A percentile compares a stretch with the other conserved stretches of the same genome.
Evolutionary conservation across 2,329 filamentous ascomycete species (phyloP).

Genomic region (Scedosporium dehoogii): DNA sequence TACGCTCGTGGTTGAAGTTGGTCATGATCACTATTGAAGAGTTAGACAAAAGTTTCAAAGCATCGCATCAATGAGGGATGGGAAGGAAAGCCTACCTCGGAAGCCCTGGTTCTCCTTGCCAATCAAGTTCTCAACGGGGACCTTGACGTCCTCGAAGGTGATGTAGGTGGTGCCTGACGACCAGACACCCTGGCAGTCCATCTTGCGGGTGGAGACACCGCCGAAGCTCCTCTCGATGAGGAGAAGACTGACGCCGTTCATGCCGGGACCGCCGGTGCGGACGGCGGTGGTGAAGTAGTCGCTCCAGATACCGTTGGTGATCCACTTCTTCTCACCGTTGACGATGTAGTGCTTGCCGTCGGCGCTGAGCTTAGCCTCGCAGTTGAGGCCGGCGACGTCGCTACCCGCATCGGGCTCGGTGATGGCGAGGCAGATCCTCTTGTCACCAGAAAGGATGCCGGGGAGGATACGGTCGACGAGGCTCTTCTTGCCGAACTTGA

Average conservation of each 20-base stretch:
- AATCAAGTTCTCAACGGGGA: constrained; percentile 96
- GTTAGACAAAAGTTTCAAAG: constrained; percentile 9
- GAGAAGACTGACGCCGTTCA: constrained; percentile 85
- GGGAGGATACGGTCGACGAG: constrained; percentile 83
- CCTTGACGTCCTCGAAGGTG: constrained; percentile 98
- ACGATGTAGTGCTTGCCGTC: constrained; percentile 99
- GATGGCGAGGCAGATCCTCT: constrained; percentile 94
- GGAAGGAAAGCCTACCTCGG: constrained; percentile 34
- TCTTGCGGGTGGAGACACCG: constrained; percentile 84
- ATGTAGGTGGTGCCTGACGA: constrained; percentile 92
- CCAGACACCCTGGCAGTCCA: constrained; percentile 99
- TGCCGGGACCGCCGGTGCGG: constrained; percentile 76
- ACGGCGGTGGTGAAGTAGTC: constrained; percentile 98
- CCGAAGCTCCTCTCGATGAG: constrained; percentile 80
- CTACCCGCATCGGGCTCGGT: constrained; percentile 93
- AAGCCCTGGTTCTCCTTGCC: constrained; percentile 98
- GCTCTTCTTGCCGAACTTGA: constrained; percentile 82
- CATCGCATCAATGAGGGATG: not conserved
- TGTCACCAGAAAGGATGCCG: constrained; percentile 80
- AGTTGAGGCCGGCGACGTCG: constrained; percentile 91
- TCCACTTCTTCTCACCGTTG: constrained; percentile 99
- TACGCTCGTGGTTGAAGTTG: constrained; percentile 99
- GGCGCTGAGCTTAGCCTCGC: constrained; percentile 87
- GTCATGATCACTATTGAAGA: constrained; percentile 75
- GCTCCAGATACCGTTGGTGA: constrained; percentile 92